Evolutionary conservation across 2,329 filamentous ascomycete species (phyloP).

Genomic region (Fusarium penzigii): DNA sequence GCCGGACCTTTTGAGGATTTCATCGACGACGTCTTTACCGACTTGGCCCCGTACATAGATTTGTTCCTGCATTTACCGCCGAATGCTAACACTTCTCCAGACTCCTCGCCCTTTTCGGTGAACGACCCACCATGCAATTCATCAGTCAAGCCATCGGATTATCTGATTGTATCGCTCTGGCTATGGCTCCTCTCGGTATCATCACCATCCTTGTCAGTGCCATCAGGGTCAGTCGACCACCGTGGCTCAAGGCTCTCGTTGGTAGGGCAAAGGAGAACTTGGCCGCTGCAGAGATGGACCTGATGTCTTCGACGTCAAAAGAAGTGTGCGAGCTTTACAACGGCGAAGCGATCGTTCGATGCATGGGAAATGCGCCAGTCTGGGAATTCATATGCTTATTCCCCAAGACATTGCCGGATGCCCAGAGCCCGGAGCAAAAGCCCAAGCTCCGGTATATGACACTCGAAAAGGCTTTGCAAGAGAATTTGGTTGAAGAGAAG

Average conservation of each 20-base stretch:
- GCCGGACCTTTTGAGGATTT: background rate
- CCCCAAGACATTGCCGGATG: background rate
- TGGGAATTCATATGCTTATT: constrained; percentile 19
- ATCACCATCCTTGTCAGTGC: constrained; percentile 45
- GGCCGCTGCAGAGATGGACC: constrained; percentile 41
- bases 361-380: constrained; percentile 13
- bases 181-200: constrained; percentile 47
- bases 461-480: background rate
- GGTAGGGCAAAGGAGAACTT: constrained; percentile 46
- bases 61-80: background rate
- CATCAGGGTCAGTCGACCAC: constrained; percentile 46
- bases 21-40: constrained; percentile 2
- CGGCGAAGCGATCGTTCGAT: constrained; percentile 36
- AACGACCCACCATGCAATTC: constrained; percentile 49
- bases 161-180: constrained; percentile 47
- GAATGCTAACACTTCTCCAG: background rate
- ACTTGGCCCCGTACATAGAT: constrained; percentile 1
- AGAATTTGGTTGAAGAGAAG: background rate
- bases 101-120: constrained; percentile 40
- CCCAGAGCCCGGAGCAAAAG: background rate
- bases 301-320: constrained; percentile 46
- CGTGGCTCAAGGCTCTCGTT: constrained; percentile 44
- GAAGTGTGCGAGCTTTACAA: constrained; percentile 48
- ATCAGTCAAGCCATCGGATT: constrained; percentile 43
- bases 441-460: background rate